Base-by-base conservation (phyloP, 768 basidiomycete species). In the Collybia nuda region DNA sequence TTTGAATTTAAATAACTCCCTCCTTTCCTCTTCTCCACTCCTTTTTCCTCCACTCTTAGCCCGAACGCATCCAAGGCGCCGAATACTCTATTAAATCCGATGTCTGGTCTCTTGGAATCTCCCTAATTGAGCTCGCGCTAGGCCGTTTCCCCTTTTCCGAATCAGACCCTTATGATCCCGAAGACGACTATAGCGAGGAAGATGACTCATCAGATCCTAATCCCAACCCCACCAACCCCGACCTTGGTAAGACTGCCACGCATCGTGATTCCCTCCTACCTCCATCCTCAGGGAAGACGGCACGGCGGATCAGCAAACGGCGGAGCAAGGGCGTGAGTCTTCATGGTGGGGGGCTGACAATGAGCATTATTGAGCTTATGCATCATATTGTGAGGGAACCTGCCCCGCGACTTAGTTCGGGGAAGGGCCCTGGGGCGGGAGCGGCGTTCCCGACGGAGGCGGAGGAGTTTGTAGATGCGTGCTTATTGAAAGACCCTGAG, bases 321-420 rank as follows among this genome's bases (percentile, higher is more conserved):
- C 90, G 89, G 78, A 90, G 87, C 62, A 86, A 83, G 59, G 94
- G 94, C 44, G 93, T 95, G 46, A 90, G 86, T 58, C 70, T 96
- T 52, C 90, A 93, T 62, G 93, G 93, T 22, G 90, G 90, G 1
- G 89, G 88, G 26, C 92, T 90, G 86, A 94, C 92, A 56, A 97
- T 99, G 94, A 90, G 88, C 60, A 98, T 99, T 67, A 74, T 99
- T 52, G 97, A 99, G 72, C 68, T 99, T 42, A 74, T 99, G 59
- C 97, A 98, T 63, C 92, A 98, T 63, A 98, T 99, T 62, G 96
- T 99, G 44, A 97, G 96, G 63, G 97, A 98, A 71, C 93, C 95
- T 48, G 96, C 97, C 21, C 97, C 97, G 36, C 78, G 81, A 62
- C 69, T 99, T 3, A 11, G 32, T 11, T 11, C 32, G 3, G 32